Evolutionary conservation across 306 rosid genomes (phyloP).

Genomic region (Prosopis cineraria): DNA sequence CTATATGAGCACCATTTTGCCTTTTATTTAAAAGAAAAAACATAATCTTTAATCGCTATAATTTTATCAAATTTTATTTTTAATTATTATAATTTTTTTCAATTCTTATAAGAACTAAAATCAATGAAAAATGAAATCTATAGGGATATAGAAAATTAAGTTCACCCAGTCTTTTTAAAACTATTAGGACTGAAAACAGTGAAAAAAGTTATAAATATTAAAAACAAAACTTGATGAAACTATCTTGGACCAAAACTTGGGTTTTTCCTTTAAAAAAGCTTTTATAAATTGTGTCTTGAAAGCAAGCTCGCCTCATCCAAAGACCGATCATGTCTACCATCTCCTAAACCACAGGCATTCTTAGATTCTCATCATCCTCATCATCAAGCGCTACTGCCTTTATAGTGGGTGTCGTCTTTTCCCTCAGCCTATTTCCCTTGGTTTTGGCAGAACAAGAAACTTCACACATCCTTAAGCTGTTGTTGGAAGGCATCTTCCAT

Average conservation of each 20-base stretch:
- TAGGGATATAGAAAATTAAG: too few relatives aligned
- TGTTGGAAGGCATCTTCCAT: constrained; percentile 37
- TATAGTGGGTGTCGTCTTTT: constrained; percentile 32
- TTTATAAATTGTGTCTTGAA: not conserved
- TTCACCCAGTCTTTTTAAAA: too few relatives aligned
- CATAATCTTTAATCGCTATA: too few relatives aligned
- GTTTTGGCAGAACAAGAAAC: constrained; percentile 41
- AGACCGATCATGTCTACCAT: constrained; percentile 37
- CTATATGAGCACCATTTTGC: not conserved
- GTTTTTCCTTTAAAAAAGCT: not conserved
- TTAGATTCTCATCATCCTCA: not conserved
- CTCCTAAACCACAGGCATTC: constrained; percentile 32
- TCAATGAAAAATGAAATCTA: too few relatives aligned
- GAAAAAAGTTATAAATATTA: too few relatives aligned
- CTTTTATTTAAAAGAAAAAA: too few relatives aligned
- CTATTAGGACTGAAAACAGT: too few relatives aligned
- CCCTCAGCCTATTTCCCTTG: constrained; percentile 33
- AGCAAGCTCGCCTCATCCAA: constrained; percentile 49
- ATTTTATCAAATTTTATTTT: too few relatives aligned
- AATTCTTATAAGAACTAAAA: too few relatives aligned
- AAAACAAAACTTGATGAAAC: too few relatives aligned
- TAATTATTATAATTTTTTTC: too few relatives aligned
- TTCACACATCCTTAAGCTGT: constrained; percentile 41
- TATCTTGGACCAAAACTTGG: too few relatives aligned
- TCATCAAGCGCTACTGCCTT: not conserved